A percentile compares a stretch with the other conserved stretches of the same genome.
Conservation (phyloP, 2,329 filamentous ascomycete species). For the Akanthomyces muscarius region DNA sequence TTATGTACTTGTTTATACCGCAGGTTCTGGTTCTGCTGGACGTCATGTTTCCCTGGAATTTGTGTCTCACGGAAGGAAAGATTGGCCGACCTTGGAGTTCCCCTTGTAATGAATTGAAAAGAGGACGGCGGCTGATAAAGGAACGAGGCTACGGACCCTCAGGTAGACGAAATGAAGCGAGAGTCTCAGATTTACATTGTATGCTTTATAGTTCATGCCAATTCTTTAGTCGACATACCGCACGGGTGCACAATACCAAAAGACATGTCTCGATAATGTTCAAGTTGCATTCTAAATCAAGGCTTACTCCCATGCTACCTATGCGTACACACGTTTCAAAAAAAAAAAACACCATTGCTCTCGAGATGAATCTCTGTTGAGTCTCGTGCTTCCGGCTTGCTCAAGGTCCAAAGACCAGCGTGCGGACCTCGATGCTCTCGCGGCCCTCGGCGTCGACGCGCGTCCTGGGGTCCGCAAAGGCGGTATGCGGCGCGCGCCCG, state of each 20-base stretch:
- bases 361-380: background rate
- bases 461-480: constrained; percentile 73
- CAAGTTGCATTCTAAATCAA: background rate
- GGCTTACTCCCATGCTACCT: background rate
- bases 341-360: background rate
- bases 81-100: background rate
- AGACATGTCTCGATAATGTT: background rate
- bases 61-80: background rate
- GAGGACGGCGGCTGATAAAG: background rate
- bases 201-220: background rate
- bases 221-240: background rate
- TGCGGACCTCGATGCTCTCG: constrained; percentile 87
- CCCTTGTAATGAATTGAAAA: background rate
- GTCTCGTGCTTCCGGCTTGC: background rate
- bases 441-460: constrained; percentile 64
- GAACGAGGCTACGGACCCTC: background rate
- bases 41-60: background rate
- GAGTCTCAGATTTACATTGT: background rate
- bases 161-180: background rate
- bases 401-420: constrained; percentile 71
- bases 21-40: constrained; percentile 4
- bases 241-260: background rate
- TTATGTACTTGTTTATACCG: constrained; percentile 6
- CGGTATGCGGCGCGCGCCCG: constrained; percentile 65
- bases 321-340: background rate